Evolutionary conservation across 495 filamentous ascomycete genomes (phyloP), one percentile per base, ranked within the genome.

Genomic region (Hypoxylon lienhwacheense): DNA sequence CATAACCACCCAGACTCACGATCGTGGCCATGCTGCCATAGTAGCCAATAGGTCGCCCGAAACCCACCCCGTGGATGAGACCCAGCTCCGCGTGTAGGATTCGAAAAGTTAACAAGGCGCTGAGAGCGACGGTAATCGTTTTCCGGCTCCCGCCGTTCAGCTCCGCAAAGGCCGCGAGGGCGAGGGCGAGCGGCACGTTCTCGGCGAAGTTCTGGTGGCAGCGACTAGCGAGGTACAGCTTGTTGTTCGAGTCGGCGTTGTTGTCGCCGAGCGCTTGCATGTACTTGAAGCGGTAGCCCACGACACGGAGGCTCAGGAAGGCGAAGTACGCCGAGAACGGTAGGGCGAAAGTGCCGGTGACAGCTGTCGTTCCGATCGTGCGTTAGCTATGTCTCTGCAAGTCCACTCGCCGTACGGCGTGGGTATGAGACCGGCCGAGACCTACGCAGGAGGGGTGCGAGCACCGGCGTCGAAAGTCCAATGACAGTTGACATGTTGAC

Each of bases 281-380:
- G 42, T 66, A 57, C 14, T 50, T 46, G 6, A 77, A 34, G 12
- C 75, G 70, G 24, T 71, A 61, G 41, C 53, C 57, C 21, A 73
- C 67, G 25, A 78, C 64, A 36, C 75, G 70, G 45, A 61, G 65
- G 50, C 66, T 66, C 12, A 78, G 66, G 45, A 76, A 62, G 34
- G 62, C 20, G 35, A 74, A 69, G 47, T 77, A 77, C 6, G 70
- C 71, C 8, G 71, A 68, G 60, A 77, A 77, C 12, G 75, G 75
- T 2, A 73, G 53, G 32, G 70, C 66, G 59, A 70, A 78, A 35
- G 67, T 66, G 61, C 71, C 73, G n/a, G 68, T 74, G 12, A 76
- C 64, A 10, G 75, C 72, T 74, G 47, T 47, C 4, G 11, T 20
- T 2, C 25, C 8, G 15, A 47, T 25, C 45, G 26, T 11, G 15